Conservation (phyloP, 2,329 filamentous ascomycete genomes). For the Rachicladosporium sp. region DNA sequence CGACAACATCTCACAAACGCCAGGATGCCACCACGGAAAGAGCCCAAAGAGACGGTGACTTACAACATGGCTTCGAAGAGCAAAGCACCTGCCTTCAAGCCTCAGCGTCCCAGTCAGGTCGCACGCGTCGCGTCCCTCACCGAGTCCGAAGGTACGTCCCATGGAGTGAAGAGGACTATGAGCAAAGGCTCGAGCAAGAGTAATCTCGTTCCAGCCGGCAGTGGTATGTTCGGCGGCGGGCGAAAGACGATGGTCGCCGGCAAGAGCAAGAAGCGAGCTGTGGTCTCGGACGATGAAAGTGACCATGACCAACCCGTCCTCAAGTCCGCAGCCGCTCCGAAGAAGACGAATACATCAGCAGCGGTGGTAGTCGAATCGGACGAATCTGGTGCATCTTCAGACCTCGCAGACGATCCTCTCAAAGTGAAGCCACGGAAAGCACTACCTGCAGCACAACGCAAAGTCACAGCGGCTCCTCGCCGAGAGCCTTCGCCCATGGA, state of each 20-base stretch:
- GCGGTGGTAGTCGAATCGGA: neutral
- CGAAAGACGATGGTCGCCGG: neutral
- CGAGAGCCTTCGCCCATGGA: no score
- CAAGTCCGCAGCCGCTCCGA: neutral
- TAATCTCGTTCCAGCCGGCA: constrained; percentile 1
- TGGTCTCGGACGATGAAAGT: constrained; percentile 11
- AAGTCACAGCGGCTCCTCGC: neutral
- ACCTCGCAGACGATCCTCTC: constrained; percentile 14
- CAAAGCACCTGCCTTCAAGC: constrained; percentile 22
- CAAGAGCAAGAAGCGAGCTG: constrained; percentile 1
- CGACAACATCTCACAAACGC: neutral
- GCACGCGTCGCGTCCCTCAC: constrained; percentile 35
- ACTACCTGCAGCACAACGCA: no score
- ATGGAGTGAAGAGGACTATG: constrained; percentile 1
- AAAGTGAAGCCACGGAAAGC: constrained; percentile 5
- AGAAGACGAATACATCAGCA: neutral
- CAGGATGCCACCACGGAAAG: constrained; percentile 20
- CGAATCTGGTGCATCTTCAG: constrained; percentile 9
- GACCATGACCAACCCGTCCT: constrained; percentile 4
- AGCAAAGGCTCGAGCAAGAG: neutral
- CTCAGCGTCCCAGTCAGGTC: constrained; percentile 17
- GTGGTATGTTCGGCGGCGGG: constrained; percentile 1
- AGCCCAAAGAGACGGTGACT: constrained; percentile 21
- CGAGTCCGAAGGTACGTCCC: constrained; percentile 6
- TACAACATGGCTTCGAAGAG: constrained; percentile 20